Base-by-base conservation (phyloP, 2,329 filamentous ascomycete genomes). In the Colletotrichum neosansevieriae region DNA sequence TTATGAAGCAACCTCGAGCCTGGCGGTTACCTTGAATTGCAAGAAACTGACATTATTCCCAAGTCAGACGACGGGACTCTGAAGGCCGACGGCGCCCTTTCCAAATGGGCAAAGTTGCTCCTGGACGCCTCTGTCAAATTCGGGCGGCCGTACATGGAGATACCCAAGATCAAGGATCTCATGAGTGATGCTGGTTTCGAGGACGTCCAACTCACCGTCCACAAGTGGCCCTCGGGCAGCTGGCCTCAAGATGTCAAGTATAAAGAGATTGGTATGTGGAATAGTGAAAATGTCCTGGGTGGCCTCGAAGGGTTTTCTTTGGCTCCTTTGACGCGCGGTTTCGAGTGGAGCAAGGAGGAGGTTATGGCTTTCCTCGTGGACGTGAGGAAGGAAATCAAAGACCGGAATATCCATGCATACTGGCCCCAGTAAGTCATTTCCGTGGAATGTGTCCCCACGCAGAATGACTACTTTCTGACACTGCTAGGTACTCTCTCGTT, bases 141-240 rank as follows among this genome's bases (percentile, higher is more conserved):
- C 19, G 38, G 12, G 11, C 10, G 5, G 10, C 72, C 76, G 0
- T 71, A 78, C 4, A 72, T 74, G 32, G 74, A 32, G 7, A 68
- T 62, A 0, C 19, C 38, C 32, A 63, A 78, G 5, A 76, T 81
- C 36, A 76, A 79, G 64, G 74, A 77, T 34, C 77, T 79, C 54
- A 75, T 87, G 66, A 71, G 76, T 13, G 80, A 82, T 6, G 81
- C 82, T 0, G 86, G 86, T 3, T 88, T 88, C 69, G 75, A 78
- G 59, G 79, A 87, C 70, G 80, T 88, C 15, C 2, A 13, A 6
- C 9, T 17, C 13, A 53, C 4, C 0, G 11, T 13, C 2, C 17
- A 53, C 15, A 77, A 78, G 71, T 78, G 78, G 73, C 79, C 79
- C 10, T 74, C 76, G 38, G 78, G 78, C 29, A 70, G 72, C 5